These are phyloP conservation scores for Tulasnella sp. DNA, from an alignment of 768 basidiomycete genomes.

Conservation along the genomic window DNA sequence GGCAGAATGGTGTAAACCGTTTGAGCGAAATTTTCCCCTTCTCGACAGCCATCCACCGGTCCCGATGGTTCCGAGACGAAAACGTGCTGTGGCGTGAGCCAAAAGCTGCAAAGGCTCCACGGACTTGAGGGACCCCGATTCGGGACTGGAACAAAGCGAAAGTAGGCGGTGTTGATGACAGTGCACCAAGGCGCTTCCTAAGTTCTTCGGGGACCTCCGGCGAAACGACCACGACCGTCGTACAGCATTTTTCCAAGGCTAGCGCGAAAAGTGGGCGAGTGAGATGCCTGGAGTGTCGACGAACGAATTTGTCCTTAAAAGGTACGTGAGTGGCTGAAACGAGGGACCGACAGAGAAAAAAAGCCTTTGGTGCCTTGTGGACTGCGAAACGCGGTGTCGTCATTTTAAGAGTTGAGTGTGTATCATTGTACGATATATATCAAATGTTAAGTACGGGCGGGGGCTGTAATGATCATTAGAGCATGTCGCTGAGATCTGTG, in stretches of 20 bases:
- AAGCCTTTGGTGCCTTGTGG: background rate
- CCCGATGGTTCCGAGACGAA: too few species aligned
- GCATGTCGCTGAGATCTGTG: background rate
- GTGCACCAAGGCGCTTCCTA: background rate
- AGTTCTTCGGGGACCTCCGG: background rate
- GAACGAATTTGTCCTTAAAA: background rate
- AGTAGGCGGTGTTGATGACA: background rate
- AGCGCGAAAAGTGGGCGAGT: background rate
- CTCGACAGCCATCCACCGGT: background rate
- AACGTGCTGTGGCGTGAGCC: background rate
- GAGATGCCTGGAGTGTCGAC: too few species aligned
- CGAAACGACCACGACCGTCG: background rate
- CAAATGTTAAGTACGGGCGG: background rate
- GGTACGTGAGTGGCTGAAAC: background rate
- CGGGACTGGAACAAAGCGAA: background rate
- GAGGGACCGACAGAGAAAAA: background rate
- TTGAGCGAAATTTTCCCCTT: background rate
- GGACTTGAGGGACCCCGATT: background rate
- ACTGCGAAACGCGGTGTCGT: background rate
- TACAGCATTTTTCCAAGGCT: background rate
- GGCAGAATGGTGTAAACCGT: background rate
- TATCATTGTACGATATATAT: background rate
- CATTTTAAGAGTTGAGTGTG: background rate
- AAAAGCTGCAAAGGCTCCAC: background rate
- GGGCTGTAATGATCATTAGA: background rate